Conservation (phyloP, 2,329 filamentous ascomycete species). For the Claviceps pazoutovae region DNA sequence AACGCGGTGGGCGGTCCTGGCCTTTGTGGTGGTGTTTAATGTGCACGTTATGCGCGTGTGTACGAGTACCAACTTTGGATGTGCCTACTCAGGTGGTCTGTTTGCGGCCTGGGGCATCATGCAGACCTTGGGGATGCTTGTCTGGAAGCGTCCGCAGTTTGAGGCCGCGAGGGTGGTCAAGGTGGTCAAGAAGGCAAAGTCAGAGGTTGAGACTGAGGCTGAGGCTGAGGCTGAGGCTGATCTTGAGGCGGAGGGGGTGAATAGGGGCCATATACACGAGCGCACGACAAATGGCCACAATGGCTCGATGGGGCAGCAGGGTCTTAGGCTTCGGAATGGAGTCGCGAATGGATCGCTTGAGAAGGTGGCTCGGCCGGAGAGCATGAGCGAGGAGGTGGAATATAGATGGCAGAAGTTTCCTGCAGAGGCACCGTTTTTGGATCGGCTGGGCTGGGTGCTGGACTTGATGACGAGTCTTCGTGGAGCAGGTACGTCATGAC, state of each 20-base stretch:
- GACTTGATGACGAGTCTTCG: slow-evolving; percentile 43
- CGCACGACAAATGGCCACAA: neutral
- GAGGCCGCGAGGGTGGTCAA: slow-evolving; percentile 38
- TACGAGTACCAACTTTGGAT: slow-evolving; percentile 37
- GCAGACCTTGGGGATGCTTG: slow-evolving; percentile 32
- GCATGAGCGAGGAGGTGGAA: slow-evolving; percentile 20
- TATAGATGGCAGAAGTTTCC: slow-evolving; percentile 51
- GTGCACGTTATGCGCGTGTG: slow-evolving; percentile 24
- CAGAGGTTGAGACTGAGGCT: neutral
- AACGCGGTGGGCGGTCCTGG: slow-evolving; percentile 34
- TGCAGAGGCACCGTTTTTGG: slow-evolving; percentile 28
- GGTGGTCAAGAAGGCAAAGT: neutral
- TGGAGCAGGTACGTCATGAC: slow-evolving; percentile 31
- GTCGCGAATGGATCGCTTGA: neutral
- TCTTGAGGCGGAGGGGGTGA: no score
- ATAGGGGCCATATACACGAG: no score
- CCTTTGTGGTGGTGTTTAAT: slow-evolving; percentile 29
- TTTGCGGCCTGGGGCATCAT: slow-evolving; percentile 36
- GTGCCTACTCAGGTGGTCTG: slow-evolving; percentile 37
- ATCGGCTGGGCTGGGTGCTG: slow-evolving; percentile 40
- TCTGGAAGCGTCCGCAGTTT: slow-evolving; percentile 42
- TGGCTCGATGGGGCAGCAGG: slow-evolving; percentile 5
- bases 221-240: neutral
- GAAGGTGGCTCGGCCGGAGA: neutral
- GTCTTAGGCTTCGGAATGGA: slow-evolving; percentile 10